Percentiles rank a stretch among this genome's conserved stretches.
phyloP scores from a whole-genome alignment of 495 filamentous ascomycete species.

The Aspergillus leporis region DNA sequence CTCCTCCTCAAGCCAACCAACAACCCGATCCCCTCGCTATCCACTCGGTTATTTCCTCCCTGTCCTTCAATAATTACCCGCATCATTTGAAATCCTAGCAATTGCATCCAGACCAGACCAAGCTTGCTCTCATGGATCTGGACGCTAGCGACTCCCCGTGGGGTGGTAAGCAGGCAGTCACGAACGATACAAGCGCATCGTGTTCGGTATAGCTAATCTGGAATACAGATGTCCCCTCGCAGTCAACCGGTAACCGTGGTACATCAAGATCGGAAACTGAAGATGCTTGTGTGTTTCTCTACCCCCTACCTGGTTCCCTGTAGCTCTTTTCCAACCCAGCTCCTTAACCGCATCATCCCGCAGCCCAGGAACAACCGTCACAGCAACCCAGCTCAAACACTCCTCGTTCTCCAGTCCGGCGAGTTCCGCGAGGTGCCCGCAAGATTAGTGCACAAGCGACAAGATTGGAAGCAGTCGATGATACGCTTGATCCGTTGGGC shows the following conservation, averaged over 20 bases:
- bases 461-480: conserved; percentile 82
- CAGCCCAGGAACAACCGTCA: conserved; percentile 36
- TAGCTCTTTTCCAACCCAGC: conserved; percentile 30
- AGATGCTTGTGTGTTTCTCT: conserved; percentile 30
- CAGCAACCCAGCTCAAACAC: conserved; percentile 36
- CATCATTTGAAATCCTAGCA: conserved; percentile 5
- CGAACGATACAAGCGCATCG: conserved; percentile 32
- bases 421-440: conserved; percentile 61
- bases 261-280: conserved; percentile 25
- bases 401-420: conserved; percentile 49
- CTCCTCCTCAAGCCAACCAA: conserved; percentile 8
- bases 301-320: conserved; percentile 13
- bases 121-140: conserved; percentile 49
- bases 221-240: conserved; percentile 58
- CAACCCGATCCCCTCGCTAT: conserved; percentile 6
- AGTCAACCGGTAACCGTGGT: conserved; percentile 40
- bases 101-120: neutral
- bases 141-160: conserved; percentile 69
- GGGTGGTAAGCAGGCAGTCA: conserved; percentile 59
- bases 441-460: conserved; percentile 81
- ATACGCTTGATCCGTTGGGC: conserved; percentile 89
- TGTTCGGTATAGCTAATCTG: conserved; percentile 26
- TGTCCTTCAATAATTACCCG: neutral
- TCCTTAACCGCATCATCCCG: conserved; percentile 28
- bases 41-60: neutral